Conservation (phyloP, 1,284 basidiomycete species). For the Pascua sp. region DNA sequence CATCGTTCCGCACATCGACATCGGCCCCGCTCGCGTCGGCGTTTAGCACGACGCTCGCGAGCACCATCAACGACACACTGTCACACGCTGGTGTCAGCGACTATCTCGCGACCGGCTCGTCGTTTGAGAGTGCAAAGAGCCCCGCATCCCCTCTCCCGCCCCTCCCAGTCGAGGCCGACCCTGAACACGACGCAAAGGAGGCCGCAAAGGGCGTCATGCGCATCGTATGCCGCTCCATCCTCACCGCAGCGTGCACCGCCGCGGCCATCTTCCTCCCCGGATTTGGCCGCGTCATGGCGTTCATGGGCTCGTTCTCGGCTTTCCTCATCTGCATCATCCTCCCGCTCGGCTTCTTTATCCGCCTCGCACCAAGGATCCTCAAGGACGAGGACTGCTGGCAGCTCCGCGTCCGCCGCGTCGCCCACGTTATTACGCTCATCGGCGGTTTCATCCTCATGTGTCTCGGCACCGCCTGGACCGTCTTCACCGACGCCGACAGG, state of each 20-base stretch:
- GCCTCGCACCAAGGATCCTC: slow-evolving; percentile 29
- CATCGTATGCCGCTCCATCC: slow-evolving; percentile 32
- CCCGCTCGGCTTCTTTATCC: slow-evolving; percentile 53
- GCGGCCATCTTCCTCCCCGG: slow-evolving; percentile 43
- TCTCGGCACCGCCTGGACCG: slow-evolving; percentile 73
- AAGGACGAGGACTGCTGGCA: slow-evolving; percentile 51
- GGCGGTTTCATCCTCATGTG: slow-evolving; percentile 63
- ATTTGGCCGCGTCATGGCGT: slow-evolving; percentile 76
- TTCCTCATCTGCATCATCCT: slow-evolving; percentile 80
- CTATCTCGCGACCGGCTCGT: slow-evolving; percentile 8
- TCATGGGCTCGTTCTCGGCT: slow-evolving; percentile 80
- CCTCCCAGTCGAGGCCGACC: not conserved
- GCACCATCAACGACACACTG: slow-evolving; percentile 9
- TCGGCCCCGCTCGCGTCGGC: slow-evolving; percentile 1
- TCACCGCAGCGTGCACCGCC: slow-evolving; percentile 34
- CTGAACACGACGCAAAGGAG: slow-evolving; percentile 5
- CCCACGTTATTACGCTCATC: slow-evolving; percentile 61
- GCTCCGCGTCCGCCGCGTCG: slow-evolving; percentile 53
- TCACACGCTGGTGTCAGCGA: slow-evolving; percentile 12
- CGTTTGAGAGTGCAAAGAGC: slow-evolving; percentile 2
- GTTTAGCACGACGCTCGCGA: slow-evolving; percentile 1
- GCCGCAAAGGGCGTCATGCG: slow-evolving; percentile 24
- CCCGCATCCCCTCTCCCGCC: not conserved
- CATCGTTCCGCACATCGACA: not conserved
- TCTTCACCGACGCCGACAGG: slow-evolving; percentile 45